phyloP scores from a whole-genome alignment of 1,284 basidiomycete genomes.

The Neonothopanus nambi region DNA sequence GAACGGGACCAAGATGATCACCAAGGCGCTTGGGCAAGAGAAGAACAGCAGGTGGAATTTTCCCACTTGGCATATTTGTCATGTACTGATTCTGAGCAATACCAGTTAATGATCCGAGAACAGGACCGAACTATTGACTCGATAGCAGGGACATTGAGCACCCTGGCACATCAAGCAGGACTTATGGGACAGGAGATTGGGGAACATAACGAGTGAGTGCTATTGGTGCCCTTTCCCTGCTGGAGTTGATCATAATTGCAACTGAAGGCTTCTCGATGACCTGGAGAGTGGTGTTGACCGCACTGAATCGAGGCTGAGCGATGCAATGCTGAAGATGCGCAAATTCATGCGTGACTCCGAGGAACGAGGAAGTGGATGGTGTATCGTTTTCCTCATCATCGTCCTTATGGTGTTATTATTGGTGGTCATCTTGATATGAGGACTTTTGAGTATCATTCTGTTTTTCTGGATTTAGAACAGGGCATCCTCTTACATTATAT shows the following conservation, averaged over 20 bases:
- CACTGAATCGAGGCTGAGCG: conserved; percentile 69
- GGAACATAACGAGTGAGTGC: conserved; percentile 82
- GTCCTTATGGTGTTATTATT: conserved; percentile 56
- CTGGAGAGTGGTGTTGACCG: conserved; percentile 74
- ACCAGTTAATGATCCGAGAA: conserved; percentile 77
- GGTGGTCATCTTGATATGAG: conserved; percentile 56
- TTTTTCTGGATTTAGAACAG: too few species aligned
- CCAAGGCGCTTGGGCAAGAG: conserved; percentile 74
- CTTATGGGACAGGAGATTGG: conserved; percentile 87
- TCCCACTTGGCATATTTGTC: neutral
- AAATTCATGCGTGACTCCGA: conserved; percentile 84
- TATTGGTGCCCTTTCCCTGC: neutral
- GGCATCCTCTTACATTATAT: too few species aligned
- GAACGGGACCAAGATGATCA: conserved; percentile 43
- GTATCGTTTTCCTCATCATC: conserved; percentile 56
- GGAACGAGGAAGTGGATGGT: conserved; percentile 53
- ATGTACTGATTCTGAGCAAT: neutral
- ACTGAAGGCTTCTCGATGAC: conserved; percentile 76
- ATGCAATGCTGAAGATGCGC: conserved; percentile 73
- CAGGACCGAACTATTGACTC: conserved; percentile 86
- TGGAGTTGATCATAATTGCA: neutral
- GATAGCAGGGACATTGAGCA: conserved; percentile 81
- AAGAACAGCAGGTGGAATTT: conserved; percentile 74
- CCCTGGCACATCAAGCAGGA: conserved; percentile 83
- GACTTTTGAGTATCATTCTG: neutral